Evolutionary conservation across 140 eudicot species (phyloP), one percentile per base, ranked within the genome.

Genomic region (Anethum foeniculum): DNA sequence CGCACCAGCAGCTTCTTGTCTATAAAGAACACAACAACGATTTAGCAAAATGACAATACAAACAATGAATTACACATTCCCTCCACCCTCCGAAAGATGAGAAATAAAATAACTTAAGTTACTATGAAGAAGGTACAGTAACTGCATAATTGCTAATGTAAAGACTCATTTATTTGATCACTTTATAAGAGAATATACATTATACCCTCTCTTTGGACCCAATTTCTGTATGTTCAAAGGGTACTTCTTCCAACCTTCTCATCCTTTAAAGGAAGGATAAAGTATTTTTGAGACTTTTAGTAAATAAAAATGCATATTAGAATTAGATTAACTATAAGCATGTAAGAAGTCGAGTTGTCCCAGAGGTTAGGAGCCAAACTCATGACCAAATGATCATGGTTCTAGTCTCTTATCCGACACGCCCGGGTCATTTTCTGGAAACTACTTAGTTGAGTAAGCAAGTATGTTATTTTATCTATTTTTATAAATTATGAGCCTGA

Each of bases 1-100:
- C 54, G 99, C 99, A 60, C 99, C 98, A 64, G 99, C 99, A 83
- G 99, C 98, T 83, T 93, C 99, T 89, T 96, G 98, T 88, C 99
- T 96, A 79, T 39, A 80, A 25, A 71, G 65, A 79, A 49, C 12
- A 52, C 10, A 75, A 23, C 4, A 68, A 9, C 3, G 39, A 36
- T 12, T 54, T 41, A 71, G 67, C 28, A 27, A 46, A 58, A 76
- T 19, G 27, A 49, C 21, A 10, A 8, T 8, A 5, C 8, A 23
- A 10, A 62, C 12, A 12, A 62, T 10, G 5, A 27, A 25, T 10
- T 25, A 62, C 16, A 62, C 32, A 25, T 7, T 62, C 71, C 36
- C 18, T 62, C 36, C 71, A 62, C 3, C 6, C 15, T 11, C 19
- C 25, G 36, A 62, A 62, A 62, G 34, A 62, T 62, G 36, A 10